A percentile compares a stretch with the other conserved stretches of the same genome.
These are phyloP conservation scores for Boletellus sp. DNA, from an alignment of 768 basidiomycete species.

Conservation along the genomic window DNA sequence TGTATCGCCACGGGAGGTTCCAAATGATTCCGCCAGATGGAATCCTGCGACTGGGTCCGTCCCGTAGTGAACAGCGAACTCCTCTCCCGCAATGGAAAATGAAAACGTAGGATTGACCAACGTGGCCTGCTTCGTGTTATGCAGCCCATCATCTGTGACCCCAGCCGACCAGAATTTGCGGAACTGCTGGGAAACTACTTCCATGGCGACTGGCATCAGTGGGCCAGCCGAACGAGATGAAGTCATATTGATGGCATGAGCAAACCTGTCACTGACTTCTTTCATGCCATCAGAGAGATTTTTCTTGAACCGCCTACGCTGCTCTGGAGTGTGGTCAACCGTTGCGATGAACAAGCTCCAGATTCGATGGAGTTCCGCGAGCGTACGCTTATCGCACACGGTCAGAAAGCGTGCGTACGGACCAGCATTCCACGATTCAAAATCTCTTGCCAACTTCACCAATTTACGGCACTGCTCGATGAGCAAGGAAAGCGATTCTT, in stretches of 20 bases:
- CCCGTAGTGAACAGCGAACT: slow-evolving; percentile 29
- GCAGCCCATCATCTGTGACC: slow-evolving; percentile 23
- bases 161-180: slow-evolving; percentile 25
- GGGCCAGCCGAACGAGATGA: slow-evolving; percentile 30
- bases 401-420: slow-evolving; percentile 27
- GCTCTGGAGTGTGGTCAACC: slow-evolving; percentile 9
- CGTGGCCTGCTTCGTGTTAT: slow-evolving; percentile 9
- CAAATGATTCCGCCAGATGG: slow-evolving; percentile 29
- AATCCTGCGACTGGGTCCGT: slow-evolving; percentile 30
- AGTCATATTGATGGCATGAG: background rate
- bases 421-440: slow-evolving; percentile 23
- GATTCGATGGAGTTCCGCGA: slow-evolving; percentile 18
- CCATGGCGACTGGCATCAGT: slow-evolving; percentile 9
- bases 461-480: slow-evolving; percentile 28
- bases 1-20: slow-evolving; percentile 2
- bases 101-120: slow-evolving; percentile 30
- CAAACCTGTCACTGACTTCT: background rate
- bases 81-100: slow-evolving; percentile 21
- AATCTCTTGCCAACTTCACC: slow-evolving; percentile 8
- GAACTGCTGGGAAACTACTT: slow-evolving; percentile 18
- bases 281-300: slow-evolving; percentile 22
- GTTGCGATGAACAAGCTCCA: slow-evolving; percentile 21
- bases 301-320: slow-evolving; percentile 12
- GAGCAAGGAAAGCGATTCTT: slow-evolving; percentile 22
- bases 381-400: slow-evolving; percentile 23